phyloP scores from a whole-genome alignment of 2,329 filamentous ascomycete genomes.

The Trichoderma afroharzianum region DNA sequence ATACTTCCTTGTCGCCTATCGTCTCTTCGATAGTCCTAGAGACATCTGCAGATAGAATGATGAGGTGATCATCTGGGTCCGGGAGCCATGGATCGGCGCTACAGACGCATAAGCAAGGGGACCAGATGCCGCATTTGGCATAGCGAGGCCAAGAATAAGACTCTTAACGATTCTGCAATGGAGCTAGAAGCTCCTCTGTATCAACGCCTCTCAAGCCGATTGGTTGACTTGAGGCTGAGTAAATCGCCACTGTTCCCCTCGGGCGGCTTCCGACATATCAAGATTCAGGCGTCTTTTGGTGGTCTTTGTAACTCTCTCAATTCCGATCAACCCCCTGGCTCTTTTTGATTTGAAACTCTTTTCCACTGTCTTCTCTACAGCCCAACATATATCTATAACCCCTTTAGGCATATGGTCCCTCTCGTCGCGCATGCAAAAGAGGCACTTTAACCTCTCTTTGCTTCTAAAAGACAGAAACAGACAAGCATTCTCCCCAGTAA shows the following conservation, averaged over 20 bases:
- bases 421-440: background rate
- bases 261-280: background rate
- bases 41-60: background rate
- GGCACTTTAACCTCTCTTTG: background rate
- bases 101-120: background rate
- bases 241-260: background rate
- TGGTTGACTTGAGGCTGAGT: background rate
- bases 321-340: background rate
- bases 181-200: background rate
- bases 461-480: background rate
- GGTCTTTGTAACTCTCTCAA: background rate
- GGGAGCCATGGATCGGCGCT: conserved; percentile 1
- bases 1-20: background rate
- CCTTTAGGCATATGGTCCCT: conserved; percentile 6
- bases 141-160: background rate
- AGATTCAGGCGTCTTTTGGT: background rate
- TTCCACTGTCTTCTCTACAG: no score
- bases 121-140: background rate
- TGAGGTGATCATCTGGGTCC: background rate
- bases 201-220: background rate
- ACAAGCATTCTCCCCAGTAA: background rate
- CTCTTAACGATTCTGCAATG: background rate
- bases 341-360: background rate
- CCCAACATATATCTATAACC: background rate
- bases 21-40: background rate